A percentile compares a stretch with the other conserved stretches of the same genome.
Evolutionary conservation across 78 protist genomes (phyloP).

Genomic region (Cavenderia fasciculata): DNA sequence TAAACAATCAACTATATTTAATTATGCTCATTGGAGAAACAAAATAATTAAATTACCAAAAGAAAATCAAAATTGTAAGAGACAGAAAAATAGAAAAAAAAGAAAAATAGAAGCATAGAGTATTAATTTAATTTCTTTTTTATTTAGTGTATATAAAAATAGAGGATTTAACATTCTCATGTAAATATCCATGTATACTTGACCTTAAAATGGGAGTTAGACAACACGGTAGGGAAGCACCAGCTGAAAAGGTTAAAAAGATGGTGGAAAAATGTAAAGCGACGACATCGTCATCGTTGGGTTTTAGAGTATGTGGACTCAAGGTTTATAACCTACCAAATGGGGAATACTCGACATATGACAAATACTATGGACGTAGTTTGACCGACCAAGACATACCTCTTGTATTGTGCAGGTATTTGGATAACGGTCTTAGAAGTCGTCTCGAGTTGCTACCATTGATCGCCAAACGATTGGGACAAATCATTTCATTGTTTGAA

Average conservation of each 20-base stretch:
- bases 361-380: constrained; percentile 63
- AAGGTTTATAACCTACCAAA: constrained; percentile 52
- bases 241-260: constrained; percentile 32
- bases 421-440: constrained; percentile 64
- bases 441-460: constrained; percentile 21
- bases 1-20: constrained; percentile 18
- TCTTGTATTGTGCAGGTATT: constrained; percentile 52
- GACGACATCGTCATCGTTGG: constrained; percentile 55
- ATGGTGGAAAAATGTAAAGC: constrained; percentile 59
- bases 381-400: constrained; percentile 32
- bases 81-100: background rate
- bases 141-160: constrained; percentile 67
- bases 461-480: constrained; percentile 45
- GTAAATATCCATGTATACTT: constrained; percentile 77
- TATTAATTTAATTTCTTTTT: too few relatives aligned
- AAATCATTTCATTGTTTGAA: constrained; percentile 62
- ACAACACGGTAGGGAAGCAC: constrained; percentile 61
- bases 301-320: constrained; percentile 74
- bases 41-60: constrained; percentile 69
- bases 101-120: background rate
- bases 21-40: constrained; percentile 72
- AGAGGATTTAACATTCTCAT: constrained; percentile 73
- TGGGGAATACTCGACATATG: constrained; percentile 25
- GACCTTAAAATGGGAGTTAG: constrained; percentile 71
- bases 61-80: constrained; percentile 73